Percentiles rank a stretch among this genome's conserved stretches.
Evolutionary conservation across 2,329 filamentous ascomycete species (phyloP).

Genomic region (Seiridium unicorne): DNA sequence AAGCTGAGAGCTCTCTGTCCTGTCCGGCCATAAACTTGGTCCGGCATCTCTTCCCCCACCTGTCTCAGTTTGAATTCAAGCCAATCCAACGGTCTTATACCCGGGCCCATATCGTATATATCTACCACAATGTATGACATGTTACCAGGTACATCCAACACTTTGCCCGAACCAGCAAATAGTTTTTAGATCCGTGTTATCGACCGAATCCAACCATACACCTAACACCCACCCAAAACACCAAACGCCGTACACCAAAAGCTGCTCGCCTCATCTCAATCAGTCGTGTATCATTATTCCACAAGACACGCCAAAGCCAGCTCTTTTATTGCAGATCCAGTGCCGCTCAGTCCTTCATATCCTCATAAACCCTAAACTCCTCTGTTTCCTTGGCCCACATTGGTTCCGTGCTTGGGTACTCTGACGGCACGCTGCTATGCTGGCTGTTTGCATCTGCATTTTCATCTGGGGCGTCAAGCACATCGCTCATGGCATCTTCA

Average conservation of each 20-base stretch:
- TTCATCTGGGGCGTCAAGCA: conserved; percentile 20
- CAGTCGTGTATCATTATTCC: not conserved
- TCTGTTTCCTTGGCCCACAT: conserved; percentile 27
- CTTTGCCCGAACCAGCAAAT: no score
- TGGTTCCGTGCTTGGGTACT: conserved; percentile 53
- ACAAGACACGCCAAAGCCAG: not conserved
- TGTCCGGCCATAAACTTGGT: no score
- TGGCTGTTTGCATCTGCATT: conserved; percentile 33
- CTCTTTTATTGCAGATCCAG: not conserved
- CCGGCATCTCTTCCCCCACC: no score
- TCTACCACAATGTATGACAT: not conserved
- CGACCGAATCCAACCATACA: no score
- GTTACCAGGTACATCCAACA: no score
- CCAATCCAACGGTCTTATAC: no score
- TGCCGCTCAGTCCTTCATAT: not conserved
- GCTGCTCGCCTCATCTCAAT: not conserved
- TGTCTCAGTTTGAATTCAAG: no score
- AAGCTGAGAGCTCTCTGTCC: not conserved
- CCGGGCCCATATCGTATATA: not conserved
- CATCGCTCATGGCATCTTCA: conserved; percentile 20
- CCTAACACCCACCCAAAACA: not conserved
- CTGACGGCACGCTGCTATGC: conserved; percentile 51
- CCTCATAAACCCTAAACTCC: conserved; percentile 14
- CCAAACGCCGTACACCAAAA: not conserved
- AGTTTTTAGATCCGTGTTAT: no score